These are phyloP conservation scores for Fusarium citri DNA, from an alignment of 2,329 filamentous ascomycete species.

Conservation along the genomic window DNA sequence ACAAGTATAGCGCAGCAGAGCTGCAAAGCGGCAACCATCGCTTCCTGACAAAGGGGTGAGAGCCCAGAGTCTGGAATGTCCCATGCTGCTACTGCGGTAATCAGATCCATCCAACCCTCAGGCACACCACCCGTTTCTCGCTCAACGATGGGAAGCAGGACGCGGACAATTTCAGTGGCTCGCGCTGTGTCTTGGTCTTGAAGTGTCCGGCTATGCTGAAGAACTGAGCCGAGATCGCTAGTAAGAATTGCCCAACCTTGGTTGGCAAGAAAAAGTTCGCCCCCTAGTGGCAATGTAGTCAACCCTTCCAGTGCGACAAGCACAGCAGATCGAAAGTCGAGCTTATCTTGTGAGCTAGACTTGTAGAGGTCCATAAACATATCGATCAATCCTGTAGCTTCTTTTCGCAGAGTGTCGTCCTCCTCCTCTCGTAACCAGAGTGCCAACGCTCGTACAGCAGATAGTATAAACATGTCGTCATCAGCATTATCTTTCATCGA, in stretches of 20 bases:
- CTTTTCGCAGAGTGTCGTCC: conserved; percentile 66
- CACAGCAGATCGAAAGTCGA: conserved; percentile 68
- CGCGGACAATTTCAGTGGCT: conserved; percentile 66
- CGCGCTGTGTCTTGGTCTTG: conserved; percentile 53
- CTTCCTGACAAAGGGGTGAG: conserved; percentile 55
- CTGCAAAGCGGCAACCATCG: conserved; percentile 66
- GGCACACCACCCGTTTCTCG: conserved; percentile 56
- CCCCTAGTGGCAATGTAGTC: conserved; percentile 60
- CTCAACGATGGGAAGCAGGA: conserved; percentile 66
- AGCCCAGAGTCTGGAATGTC: conserved; percentile 51
- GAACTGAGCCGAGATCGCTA: conserved; percentile 60
- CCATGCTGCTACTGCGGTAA: conserved; percentile 64
- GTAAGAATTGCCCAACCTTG: conserved; percentile 66
- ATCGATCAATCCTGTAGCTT: conserved; percentile 70
- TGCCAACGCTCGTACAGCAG: conserved; percentile 67
- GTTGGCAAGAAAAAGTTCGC: conserved; percentile 61
- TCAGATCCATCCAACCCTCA: conserved; percentile 68
- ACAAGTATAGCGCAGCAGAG: conserved; percentile 65
- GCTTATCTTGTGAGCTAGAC: conserved; percentile 46
- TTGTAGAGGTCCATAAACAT: conserved; percentile 73
- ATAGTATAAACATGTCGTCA: conserved; percentile 69
- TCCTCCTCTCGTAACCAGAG: conserved; percentile 79
- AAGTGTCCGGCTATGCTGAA: conserved; percentile 49
- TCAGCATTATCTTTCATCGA: conserved; percentile 60
- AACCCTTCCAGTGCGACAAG: conserved; percentile 71